phyloP scores from a whole-genome alignment of 83 land plant species.

The Diphasiastrum complanatum region DNA sequence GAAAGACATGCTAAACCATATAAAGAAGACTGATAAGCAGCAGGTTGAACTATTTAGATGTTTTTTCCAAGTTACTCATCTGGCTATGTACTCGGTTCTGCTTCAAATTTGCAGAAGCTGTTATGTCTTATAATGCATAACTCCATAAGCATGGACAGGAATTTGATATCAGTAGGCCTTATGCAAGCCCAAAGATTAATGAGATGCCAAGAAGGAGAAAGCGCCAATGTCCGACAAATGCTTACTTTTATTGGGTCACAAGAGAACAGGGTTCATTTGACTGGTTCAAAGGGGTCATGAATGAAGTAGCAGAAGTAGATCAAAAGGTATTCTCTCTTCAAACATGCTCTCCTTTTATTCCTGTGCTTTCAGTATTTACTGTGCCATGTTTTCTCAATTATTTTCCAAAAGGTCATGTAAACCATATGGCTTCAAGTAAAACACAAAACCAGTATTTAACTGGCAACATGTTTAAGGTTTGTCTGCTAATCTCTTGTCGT shows the following conservation, averaged over 20 bases:
- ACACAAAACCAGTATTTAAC: too few species aligned
- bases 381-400: too few species aligned
- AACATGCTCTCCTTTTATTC: too few species aligned
- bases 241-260: slow-evolving; percentile 93
- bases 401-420: too few species aligned
- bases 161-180: slow-evolving; percentile 13
- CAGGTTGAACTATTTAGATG: slow-evolving; percentile 19
- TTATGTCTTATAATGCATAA: background rate
- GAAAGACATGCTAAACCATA: slow-evolving; percentile 70
- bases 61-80: background rate
- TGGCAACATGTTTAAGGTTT: too few species aligned
- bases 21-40: slow-evolving; percentile 51
- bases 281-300: slow-evolving; percentile 95
- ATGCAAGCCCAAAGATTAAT: slow-evolving; percentile 24
- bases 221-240: slow-evolving; percentile 60
- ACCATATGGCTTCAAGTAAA: too few species aligned
- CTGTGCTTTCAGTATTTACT: too few species aligned
- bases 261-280: slow-evolving; percentile 94
- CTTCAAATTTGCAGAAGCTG: background rate
- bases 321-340: slow-evolving; percentile 50
- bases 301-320: slow-evolving; percentile 79
- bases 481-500: too few species aligned
- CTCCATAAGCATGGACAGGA: background rate
- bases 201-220: slow-evolving; percentile 30
- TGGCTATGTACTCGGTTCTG: background rate